Evolutionary conservation across 2,329 filamentous ascomycete species (phyloP).

Genomic region (Nemania abortiva): DNA sequence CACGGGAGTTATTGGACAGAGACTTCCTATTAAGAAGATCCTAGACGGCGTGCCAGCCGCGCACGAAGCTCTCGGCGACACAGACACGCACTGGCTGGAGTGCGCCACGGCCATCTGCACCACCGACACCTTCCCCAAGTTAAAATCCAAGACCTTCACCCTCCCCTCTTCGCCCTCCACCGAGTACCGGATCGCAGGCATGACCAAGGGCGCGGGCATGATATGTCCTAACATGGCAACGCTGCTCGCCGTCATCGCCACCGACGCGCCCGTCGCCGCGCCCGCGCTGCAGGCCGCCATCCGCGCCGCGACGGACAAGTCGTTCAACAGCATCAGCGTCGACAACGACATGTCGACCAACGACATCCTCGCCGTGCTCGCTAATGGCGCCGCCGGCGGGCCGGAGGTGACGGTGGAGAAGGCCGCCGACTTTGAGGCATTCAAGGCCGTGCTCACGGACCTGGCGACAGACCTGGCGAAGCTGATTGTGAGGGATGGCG

Average conservation of each 20-base stretch:
- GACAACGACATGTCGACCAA: slow-evolving; percentile 98
- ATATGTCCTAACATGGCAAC: slow-evolving; percentile 99
- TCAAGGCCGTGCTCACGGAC: slow-evolving; percentile 76
- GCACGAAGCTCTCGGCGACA: slow-evolving; percentile 75
- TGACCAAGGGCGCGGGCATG: slow-evolving; percentile 99
- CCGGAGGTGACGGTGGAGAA: slow-evolving; percentile 67
- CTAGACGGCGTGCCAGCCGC: slow-evolving; percentile 83
- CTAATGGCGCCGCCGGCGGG: slow-evolving; percentile 91
- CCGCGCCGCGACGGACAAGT: slow-evolving; percentile 79
- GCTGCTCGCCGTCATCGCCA: slow-evolving; percentile 89
- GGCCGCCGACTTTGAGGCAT: slow-evolving; percentile 74
- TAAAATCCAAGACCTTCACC: slow-evolving; percentile 84
- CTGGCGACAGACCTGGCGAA: slow-evolving; percentile 90
- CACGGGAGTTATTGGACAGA: slow-evolving; percentile 96
- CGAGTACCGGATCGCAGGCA: slow-evolving; percentile 88
- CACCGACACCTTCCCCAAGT: slow-evolving; percentile 97
- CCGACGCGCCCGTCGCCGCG: slow-evolving; percentile 84
- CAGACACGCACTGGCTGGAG: slow-evolving; percentile 87
- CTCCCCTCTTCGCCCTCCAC: slow-evolving; percentile 82
- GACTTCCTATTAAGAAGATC: slow-evolving; percentile 95
- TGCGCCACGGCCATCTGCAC: slow-evolving; percentile 95
- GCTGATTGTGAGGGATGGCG: slow-evolving; percentile 93
- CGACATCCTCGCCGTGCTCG: slow-evolving; percentile 93
- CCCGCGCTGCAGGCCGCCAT: slow-evolving; percentile 76
- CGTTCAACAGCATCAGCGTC: slow-evolving; percentile 97